phyloP scores from a whole-genome alignment of 805 yeast species.

The Wickerhamiella vanderwaltii region DNA sequence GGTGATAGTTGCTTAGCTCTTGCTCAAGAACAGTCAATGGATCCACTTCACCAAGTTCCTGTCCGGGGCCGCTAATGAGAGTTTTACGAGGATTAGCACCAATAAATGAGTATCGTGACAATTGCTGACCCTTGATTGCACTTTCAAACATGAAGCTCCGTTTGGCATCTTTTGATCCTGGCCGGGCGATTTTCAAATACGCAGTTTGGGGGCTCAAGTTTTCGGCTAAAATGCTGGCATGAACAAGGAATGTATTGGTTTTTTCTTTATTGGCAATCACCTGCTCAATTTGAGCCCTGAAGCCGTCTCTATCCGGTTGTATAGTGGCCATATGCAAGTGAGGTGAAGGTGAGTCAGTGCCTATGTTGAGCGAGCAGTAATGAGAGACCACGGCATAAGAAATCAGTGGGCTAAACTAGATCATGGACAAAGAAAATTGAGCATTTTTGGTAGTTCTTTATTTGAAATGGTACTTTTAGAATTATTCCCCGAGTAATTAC shows the following conservation, averaged over 20 bases:
- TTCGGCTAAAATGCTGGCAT: conserved; percentile 58
- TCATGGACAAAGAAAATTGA: no score
- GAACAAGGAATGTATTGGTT: conserved; percentile 74
- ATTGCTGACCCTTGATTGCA: conserved; percentile 77
- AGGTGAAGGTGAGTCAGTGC: neutral
- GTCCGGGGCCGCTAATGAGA: conserved; percentile 68
- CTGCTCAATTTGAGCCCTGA: conserved; percentile 29
- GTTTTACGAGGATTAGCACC: conserved; percentile 76
- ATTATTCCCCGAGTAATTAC: no score
- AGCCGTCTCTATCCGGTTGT: conserved; percentile 42
- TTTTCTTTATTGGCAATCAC: conserved; percentile 22
- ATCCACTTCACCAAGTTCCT: conserved; percentile 50
- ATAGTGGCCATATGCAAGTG: conserved; percentile 15
- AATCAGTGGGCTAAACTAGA: neutral
- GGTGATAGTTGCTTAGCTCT: conserved; percentile 53
- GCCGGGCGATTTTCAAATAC: conserved; percentile 66
- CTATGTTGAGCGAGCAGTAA: neutral
- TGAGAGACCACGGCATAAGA: no score
- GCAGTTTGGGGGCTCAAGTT: conserved; percentile 84
- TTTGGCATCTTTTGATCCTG: conserved; percentile 36
- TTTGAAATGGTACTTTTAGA: no score
- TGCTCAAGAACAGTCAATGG: conserved; percentile 65
- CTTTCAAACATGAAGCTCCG: conserved; percentile 80
- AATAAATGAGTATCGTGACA: conserved; percentile 83
- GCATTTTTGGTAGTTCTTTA: no score